These are phyloP conservation scores for Globisporangium paroecandrum DNA, from an alignment of 352 stramenopile genomes.

Conservation along the genomic window DNA sequence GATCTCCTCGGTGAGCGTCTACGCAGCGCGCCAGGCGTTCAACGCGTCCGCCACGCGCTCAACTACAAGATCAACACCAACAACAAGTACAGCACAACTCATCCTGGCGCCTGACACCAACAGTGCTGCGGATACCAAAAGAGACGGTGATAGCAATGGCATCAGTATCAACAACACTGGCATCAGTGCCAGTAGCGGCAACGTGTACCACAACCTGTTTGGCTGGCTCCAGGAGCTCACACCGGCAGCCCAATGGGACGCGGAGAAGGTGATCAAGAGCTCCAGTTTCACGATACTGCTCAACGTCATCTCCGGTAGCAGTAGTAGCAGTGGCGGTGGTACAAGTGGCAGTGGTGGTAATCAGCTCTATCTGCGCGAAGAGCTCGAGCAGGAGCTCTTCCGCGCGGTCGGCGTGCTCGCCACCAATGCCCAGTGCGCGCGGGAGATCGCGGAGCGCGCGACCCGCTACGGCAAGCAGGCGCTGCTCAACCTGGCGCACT, in stretches of 20 bases:
- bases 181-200: neutral
- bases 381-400: constrained; percentile 50
- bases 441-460: constrained; percentile 50
- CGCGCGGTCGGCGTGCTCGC: constrained; percentile 45
- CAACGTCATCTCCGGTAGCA: constrained; percentile 24
- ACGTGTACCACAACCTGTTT: constrained; percentile 43
- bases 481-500: constrained; percentile 50
- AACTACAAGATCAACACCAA: neutral
- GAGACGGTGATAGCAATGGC: neutral
- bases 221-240: constrained; percentile 46
- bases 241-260: constrained; percentile 34
- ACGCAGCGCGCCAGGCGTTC: constrained; percentile 51
- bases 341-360: constrained; percentile 32
- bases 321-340: constrained; percentile 22
- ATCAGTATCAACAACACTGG: neutral
- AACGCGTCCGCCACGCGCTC: constrained; percentile 25
- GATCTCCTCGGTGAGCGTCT: constrained; percentile 59
- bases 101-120: neutral
- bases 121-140: neutral
- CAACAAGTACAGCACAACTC: constrained; percentile 15
- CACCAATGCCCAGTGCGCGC: constrained; percentile 49
- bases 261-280: constrained; percentile 44
- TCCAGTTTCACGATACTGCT: constrained; percentile 65
- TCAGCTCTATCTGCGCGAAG: constrained; percentile 22
- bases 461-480: constrained; percentile 72